A percentile compares a stretch with the other conserved stretches of the same genome.
Evolutionary conservation across 805 yeast species (phyloP).

Genomic region (Saturnispora sanitii): DNA sequence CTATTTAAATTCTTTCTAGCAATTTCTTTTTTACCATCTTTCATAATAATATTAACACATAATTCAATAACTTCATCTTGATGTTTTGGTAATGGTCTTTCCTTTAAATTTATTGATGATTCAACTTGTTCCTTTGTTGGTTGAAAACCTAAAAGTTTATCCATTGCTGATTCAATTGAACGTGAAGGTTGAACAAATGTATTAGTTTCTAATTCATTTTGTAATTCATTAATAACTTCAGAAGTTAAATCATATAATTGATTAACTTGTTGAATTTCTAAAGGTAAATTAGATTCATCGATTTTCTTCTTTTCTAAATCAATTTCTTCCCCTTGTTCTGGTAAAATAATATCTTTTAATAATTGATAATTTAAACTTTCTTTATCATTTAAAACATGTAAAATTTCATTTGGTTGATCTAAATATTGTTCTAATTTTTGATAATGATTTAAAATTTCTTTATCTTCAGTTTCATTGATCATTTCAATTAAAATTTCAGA

Average conservation of each 20-base stretch:
- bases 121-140: conserved; percentile 59
- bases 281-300: conserved; percentile 15
- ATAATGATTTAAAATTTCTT: conserved; percentile 14
- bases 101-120: conserved; percentile 41
- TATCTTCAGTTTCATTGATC: conserved; percentile 10
- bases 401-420: conserved; percentile 16
- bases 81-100: conserved; percentile 47
- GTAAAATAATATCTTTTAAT: conserved; percentile 11
- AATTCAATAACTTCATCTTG: conserved; percentile 66
- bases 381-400: conserved; percentile 17
- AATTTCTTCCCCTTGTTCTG: conserved; percentile 1
- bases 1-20: conserved; percentile 67
- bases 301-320: neutral
- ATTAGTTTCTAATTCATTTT: conserved; percentile 20
- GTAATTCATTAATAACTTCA: conserved; percentile 23
- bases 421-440: conserved; percentile 15
- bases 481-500: conserved; percentile 10
- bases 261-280: conserved; percentile 20
- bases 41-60: conserved; percentile 82
- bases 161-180: conserved; percentile 13
- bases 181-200: conserved; percentile 17
- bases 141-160: conserved; percentile 30
- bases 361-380: conserved; percentile 18
- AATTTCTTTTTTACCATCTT: conserved; percentile 75
- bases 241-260: conserved; percentile 23